Evolutionary conservation across 1,284 basidiomycete genomes (phyloP).

Genomic region (Anthracocystis walkeri): DNA sequence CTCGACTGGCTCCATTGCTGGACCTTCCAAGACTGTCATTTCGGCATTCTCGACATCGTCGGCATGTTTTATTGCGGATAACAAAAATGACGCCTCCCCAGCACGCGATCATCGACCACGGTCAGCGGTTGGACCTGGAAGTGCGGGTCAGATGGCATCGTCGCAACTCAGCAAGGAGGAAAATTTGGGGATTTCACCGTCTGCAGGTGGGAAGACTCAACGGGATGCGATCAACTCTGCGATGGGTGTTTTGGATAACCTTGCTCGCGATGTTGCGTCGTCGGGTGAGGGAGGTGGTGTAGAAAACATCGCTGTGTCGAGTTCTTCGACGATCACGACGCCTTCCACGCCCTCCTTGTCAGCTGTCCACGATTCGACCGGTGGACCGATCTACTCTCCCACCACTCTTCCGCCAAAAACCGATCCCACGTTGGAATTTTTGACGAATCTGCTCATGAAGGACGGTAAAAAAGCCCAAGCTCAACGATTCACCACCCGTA

Average conservation of each 20-base stretch:
- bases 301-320: background rate
- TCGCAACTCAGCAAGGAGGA: conserved; percentile 17
- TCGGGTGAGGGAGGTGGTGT: background rate
- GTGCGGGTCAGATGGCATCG: conserved; percentile 7
- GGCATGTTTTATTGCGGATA: conserved; percentile 17
- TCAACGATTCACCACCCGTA: conserved; percentile 61
- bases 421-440: conserved; percentile 66
- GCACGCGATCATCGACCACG: conserved; percentile 31
- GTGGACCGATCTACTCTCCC: conserved; percentile 42
- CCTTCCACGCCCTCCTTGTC: conserved; percentile 13
- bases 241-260: conserved; percentile 32
- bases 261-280: conserved; percentile 25
- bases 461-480: conserved; percentile 70
- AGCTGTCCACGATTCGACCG: conserved; percentile 10
- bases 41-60: conserved; percentile 11
- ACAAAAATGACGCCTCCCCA: conserved; percentile 26
- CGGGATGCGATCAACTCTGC: conserved; percentile 36
- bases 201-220: conserved; percentile 25
- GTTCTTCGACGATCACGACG: conserved; percentile 7
- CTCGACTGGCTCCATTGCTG: conserved; percentile 8
- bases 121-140: conserved; percentile 16
- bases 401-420: conserved; percentile 51
- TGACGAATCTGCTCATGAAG: conserved; percentile 70
- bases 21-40: conserved; percentile 12
- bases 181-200: conserved; percentile 8